Conservation (phyloP, 2,329 filamentous ascomycete genomes). For the Chalaropsis thielavioides region DNA sequence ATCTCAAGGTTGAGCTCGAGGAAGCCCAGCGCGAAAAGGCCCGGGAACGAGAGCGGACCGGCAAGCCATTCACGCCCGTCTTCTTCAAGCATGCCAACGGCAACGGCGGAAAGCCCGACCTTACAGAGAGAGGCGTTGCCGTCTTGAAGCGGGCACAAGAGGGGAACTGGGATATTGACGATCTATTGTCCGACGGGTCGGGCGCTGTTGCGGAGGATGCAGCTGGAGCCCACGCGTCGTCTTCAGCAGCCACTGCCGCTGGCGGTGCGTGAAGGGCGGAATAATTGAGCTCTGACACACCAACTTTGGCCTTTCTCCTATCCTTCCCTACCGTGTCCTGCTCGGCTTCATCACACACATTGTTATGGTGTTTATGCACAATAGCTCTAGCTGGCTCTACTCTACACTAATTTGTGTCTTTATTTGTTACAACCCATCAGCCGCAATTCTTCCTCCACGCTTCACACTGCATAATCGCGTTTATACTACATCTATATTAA, state of each 20-base stretch:
- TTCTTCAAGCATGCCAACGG: constrained; percentile 59
- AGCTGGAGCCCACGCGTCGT: constrained; percentile 4
- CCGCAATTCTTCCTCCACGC: background rate
- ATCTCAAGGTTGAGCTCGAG: constrained; percentile 79
- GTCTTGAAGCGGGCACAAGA: constrained; percentile 39
- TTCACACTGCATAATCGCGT: background rate
- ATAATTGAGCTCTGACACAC: background rate
- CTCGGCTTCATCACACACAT: background rate
- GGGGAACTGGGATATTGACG: constrained; percentile 37
- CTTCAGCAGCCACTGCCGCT: background rate
- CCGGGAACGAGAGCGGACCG: constrained; percentile 56
- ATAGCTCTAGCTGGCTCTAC: background rate
- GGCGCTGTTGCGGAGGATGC: constrained; percentile 12
- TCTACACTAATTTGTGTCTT: background rate
- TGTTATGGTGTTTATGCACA: background rate
- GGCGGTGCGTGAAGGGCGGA: background rate
- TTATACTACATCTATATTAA: background rate
- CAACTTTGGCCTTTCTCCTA: background rate
- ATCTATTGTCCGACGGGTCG: constrained; percentile 25
- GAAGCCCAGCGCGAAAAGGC: constrained; percentile 78
- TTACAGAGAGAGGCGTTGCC: constrained; percentile 38
- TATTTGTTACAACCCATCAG: background rate
- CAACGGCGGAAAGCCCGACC: constrained; percentile 40
- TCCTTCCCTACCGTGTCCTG: background rate
- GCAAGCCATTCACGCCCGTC: constrained; percentile 63